A percentile compares a stretch with the other conserved stretches of the same genome.
Evolutionary conservation across 148 eudicot species (phyloP).

Genomic region (Vaccinium darrowii): DNA sequence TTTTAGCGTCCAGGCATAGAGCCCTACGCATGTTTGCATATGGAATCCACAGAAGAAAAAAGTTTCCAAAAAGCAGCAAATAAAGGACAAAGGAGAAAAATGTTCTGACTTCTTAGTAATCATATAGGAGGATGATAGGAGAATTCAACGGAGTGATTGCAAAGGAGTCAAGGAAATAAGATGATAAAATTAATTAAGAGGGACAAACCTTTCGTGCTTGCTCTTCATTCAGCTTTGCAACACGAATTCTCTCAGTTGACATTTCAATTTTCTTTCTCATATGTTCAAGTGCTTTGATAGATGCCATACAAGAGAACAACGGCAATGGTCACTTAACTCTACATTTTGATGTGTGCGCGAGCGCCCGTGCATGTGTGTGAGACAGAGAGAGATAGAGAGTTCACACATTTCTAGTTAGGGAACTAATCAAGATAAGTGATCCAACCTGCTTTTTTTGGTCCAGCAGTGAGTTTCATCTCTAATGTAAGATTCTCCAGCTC

Average conservation of each 20-base stretch:
- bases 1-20: neutral
- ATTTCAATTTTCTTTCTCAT: conserved; percentile 89
- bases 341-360: neutral
- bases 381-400: neutral
- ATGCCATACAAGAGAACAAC: conserved; percentile 5
- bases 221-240: conserved; percentile 82
- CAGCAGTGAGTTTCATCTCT: conserved; percentile 97
- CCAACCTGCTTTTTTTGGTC: conserved; percentile 91
- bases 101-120: neutral
- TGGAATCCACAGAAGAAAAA: neutral
- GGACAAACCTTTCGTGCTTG: conserved; percentile 66
- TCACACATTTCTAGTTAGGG: neutral
- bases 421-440: neutral
- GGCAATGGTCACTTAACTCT: conserved; percentile 1
- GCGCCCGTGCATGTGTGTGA: neutral
- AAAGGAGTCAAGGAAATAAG: neutral
- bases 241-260: conserved; percentile 73
- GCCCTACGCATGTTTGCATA: neutral
- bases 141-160: neutral
- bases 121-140: neutral
- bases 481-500: conserved; percentile 74
- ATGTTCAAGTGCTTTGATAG: conserved; percentile 73
- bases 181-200: neutral
- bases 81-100: neutral
- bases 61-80: neutral